Evolutionary conservation across 2,329 filamentous ascomycete genomes (phyloP).

Genomic region (Eutypella sp.): DNA sequence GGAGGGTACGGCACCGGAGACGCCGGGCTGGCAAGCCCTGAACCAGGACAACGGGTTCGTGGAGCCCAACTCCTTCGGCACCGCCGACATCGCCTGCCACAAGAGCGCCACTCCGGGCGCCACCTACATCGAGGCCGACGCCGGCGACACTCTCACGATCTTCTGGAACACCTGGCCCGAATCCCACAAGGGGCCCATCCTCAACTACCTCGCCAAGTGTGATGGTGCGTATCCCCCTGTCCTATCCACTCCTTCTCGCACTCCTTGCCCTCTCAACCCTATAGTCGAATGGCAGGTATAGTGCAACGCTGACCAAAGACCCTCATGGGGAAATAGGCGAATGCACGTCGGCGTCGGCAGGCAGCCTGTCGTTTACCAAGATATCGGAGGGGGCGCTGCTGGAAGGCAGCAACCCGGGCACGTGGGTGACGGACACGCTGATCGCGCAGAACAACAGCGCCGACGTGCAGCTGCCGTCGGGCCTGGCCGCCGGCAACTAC

Average conservation of each 20-base stretch:
- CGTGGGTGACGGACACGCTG: conserved; percentile 33
- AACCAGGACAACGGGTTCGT: conserved; percentile 36
- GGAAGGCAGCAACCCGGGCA: conserved; percentile 26
- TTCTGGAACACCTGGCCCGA: conserved; percentile 31
- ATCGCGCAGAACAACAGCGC: conserved; percentile 43
- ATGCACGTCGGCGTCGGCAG: conserved; percentile 23
- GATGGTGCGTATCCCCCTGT: conserved; percentile 12
- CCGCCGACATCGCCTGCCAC: conserved; percentile 32
- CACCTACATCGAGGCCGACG: conserved; percentile 13
- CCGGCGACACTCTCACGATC: conserved; percentile 25
- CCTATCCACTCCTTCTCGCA: neutral
- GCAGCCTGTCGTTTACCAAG: conserved; percentile 24
- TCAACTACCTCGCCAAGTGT: conserved; percentile 32
- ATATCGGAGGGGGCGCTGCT: conserved; percentile 19
- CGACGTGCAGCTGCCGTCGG: conserved; percentile 36
- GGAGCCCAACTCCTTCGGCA: conserved; percentile 23
- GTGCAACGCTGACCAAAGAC: neutral
- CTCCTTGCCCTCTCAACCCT: neutral
- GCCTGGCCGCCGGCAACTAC: conserved; percentile 41
- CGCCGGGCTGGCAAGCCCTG: conserved; percentile 24
- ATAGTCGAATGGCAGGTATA: neutral
- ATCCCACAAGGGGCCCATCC: conserved; percentile 29
- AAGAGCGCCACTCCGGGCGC: conserved; percentile 23
- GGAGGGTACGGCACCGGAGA: conserved; percentile 13
- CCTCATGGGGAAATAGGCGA: conserved; percentile 23